A percentile compares a stretch with the other conserved stretches of the same genome.
These are phyloP conservation scores for Neospora caninum DNA, from an alignment of 169 alveolate genomes.

Conservation along the genomic window DNA sequence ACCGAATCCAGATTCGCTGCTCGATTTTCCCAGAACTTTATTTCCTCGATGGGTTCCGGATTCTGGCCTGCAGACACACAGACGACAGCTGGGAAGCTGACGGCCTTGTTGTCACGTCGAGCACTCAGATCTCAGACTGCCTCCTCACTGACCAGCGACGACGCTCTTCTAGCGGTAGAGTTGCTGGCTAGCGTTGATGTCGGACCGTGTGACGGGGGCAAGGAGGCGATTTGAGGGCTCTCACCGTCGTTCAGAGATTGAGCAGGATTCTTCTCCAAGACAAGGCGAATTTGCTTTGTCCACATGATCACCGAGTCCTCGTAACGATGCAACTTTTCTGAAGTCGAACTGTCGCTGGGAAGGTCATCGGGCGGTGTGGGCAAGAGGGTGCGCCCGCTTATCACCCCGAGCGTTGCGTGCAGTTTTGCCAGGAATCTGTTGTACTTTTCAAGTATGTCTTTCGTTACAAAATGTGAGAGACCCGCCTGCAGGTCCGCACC, in stretches of 20 bases:
- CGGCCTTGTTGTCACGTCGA: no score
- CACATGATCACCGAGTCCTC: constrained; percentile 94
- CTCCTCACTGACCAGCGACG: no score
- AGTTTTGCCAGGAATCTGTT: constrained; percentile 89
- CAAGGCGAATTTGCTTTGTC: constrained; percentile 93
- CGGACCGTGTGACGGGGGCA: not conserved
- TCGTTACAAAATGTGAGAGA: constrained; percentile 90
- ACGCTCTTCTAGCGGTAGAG: not conserved
- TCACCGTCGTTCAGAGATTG: constrained; percentile 89
- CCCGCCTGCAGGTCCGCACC: constrained; percentile 77
- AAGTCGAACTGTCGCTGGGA: constrained; percentile 69
- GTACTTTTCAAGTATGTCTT: constrained; percentile 94
- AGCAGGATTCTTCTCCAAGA: constrained; percentile 93
- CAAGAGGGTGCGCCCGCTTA: constrained; percentile 91
- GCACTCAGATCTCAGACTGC: no score
- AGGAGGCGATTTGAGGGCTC: constrained; percentile 16
- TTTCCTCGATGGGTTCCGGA: constrained; percentile 93
- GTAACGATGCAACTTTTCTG: constrained; percentile 92
- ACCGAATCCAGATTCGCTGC: constrained; percentile 89
- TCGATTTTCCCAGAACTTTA: constrained; percentile 92
- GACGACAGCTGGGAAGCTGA: not conserved
- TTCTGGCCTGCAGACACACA: constrained; percentile 62
- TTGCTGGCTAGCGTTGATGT: not conserved
- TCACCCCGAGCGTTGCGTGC: constrained; percentile 91
- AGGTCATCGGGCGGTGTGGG: constrained; percentile 84